Evolutionary conservation across 2,329 filamentous ascomycete species (phyloP).

Genomic region (Camillea tinctor): DNA sequence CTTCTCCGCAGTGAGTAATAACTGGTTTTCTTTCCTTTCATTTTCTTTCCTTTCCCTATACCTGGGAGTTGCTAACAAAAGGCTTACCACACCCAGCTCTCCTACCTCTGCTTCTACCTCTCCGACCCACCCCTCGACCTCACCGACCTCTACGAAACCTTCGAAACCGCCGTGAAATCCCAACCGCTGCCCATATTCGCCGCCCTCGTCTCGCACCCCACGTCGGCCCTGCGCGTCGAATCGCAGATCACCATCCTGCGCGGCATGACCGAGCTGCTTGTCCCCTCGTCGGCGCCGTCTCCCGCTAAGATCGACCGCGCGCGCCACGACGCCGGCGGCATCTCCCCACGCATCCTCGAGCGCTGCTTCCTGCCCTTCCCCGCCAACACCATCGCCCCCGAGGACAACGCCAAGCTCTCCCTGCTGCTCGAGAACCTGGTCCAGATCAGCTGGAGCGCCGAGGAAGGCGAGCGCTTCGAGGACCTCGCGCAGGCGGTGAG

Average conservation of each 20-base stretch:
- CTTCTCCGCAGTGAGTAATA: constrained; percentile 52
- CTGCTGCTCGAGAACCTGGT: constrained; percentile 66
- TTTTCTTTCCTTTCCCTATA: too few species aligned
- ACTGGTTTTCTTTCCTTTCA: too few species aligned
- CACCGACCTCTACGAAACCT: constrained; percentile 57
- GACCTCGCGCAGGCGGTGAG: constrained; percentile 40
- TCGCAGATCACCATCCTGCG: constrained; percentile 46
- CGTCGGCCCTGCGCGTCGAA: constrained; percentile 35
- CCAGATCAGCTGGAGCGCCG: constrained; percentile 47
- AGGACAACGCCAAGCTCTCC: constrained; percentile 73
- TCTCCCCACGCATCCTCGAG: constrained; percentile 48
- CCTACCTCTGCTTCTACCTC: constrained; percentile 47
- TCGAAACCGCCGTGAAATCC: constrained; percentile 55
- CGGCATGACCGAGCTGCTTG: constrained; percentile 42
- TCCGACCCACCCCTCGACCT: constrained; percentile 40
- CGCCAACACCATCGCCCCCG: constrained; percentile 57
- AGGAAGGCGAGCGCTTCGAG: constrained; percentile 32
- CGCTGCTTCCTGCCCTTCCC: constrained; percentile 64
- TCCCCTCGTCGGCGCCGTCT: constrained; percentile 43
- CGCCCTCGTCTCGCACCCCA: constrained; percentile 48
- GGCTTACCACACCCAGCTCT: too few species aligned
- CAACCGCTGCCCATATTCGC: constrained; percentile 58
- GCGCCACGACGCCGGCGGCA: constrained; percentile 35
- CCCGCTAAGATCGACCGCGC: constrained; percentile 41
- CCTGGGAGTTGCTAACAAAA: too few species aligned